These are phyloP conservation scores for Asterochloris sp. DNA, from an alignment of 139 green algal genomes.

Conservation along the genomic window DNA sequence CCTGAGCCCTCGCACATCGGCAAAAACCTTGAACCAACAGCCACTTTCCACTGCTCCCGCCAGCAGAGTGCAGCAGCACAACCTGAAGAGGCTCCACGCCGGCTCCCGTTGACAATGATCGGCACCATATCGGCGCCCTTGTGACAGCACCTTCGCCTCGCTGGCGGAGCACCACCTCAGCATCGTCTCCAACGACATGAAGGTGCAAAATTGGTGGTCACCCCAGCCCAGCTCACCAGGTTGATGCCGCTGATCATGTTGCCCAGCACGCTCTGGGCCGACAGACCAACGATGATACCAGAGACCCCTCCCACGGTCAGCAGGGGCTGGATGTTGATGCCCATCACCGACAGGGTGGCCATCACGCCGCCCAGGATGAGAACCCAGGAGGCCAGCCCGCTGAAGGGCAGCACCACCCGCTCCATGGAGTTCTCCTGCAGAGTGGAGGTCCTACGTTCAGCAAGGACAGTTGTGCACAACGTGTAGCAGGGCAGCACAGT, in stretches of 20 bases:
- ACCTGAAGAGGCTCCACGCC: too few species aligned
- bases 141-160: too few species aligned
- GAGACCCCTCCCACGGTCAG: slow-evolving; percentile 37
- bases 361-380: slow-evolving; percentile 19
- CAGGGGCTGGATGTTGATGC: slow-evolving; percentile 40
- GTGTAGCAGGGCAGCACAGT: background rate
- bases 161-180: too few species aligned
- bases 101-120: too few species aligned
- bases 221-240: slow-evolving; percentile 19
- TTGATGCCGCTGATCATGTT: slow-evolving; percentile 51
- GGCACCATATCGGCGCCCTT: too few species aligned
- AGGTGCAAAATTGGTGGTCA: too few species aligned
- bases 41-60: too few species aligned
- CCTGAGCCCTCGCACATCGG: background rate
- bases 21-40: background rate
- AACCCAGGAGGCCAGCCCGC: slow-evolving; percentile 28
- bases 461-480: background rate
- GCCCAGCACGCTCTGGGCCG: slow-evolving; percentile 34
- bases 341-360: slow-evolving; percentile 25
- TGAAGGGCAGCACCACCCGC: slow-evolving; percentile 27
- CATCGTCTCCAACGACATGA: too few species aligned
- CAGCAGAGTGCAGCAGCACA: too few species aligned
- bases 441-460: background rate
- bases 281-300: slow-evolving; percentile 33
- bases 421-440: slow-evolving; percentile 28